phyloP scores from a whole-genome alignment of 176 grass and related monocot species.

The Typha latifolia region DNA sequence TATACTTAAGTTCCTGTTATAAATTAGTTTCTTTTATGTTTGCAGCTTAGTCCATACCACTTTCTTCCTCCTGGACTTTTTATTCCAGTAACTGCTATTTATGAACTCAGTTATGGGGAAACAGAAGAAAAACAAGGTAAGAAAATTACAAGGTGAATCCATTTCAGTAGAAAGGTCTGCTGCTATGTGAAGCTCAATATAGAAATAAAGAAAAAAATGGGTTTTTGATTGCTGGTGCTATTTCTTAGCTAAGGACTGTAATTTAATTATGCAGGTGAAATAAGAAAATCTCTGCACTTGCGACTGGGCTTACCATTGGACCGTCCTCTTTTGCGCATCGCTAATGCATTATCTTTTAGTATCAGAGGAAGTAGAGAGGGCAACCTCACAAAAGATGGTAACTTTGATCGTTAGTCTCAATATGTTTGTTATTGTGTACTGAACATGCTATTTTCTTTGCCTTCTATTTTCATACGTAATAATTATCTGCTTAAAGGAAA shows the following conservation, averaged over 20 bases:
- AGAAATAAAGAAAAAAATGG: no score
- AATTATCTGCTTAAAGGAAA: constrained; percentile 2
- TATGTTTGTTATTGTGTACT: neutral
- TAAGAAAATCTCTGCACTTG: constrained; percentile 80
- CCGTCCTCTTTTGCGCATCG: constrained; percentile 64
- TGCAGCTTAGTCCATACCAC: constrained; percentile 71
- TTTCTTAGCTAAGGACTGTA: constrained; percentile 4
- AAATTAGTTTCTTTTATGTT: constrained; percentile 11
- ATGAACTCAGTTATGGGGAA: constrained; percentile 88
- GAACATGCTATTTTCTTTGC: neutral
- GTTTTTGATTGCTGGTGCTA: neutral
- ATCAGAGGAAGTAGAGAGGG: constrained; percentile 22
- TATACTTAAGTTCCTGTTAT: constrained; percentile 10
- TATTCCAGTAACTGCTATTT: constrained; percentile 76
- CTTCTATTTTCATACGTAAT: constrained; percentile 9
- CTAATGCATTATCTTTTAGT: constrained; percentile 63
- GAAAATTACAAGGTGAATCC: neutral
- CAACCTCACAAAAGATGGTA: constrained; percentile 32
- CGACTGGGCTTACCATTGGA: constrained; percentile 80
- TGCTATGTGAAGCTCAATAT: no score
- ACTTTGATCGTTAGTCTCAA: constrained; percentile 2
- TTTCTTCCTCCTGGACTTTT: constrained; percentile 61
- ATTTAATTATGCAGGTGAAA: constrained; percentile 38
- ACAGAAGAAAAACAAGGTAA: constrained; percentile 94
- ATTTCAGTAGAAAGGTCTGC: no score